Percentiles rank a stretch among this genome's conserved stretches.
Conservation (phyloP, 306 rosid genomes). For the Vigna angularis region DNA sequence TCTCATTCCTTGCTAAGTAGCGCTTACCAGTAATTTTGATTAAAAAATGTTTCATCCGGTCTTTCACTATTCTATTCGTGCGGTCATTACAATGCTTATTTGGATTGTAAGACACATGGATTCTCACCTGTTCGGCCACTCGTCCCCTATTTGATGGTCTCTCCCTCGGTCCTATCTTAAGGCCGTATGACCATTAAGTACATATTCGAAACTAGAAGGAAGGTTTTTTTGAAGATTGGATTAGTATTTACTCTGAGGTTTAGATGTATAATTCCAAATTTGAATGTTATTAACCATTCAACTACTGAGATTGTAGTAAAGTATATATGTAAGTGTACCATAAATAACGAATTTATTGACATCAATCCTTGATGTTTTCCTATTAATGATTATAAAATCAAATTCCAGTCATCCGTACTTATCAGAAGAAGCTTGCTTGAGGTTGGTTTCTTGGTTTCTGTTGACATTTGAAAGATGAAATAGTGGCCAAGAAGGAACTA, state of each 20-base stretch:
- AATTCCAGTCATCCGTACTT: slow-evolving; percentile 36
- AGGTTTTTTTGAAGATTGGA: background rate
- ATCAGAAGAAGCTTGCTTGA: slow-evolving; percentile 38
- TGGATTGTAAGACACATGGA: too few relatives aligned
- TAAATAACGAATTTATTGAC: background rate
- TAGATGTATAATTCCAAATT: slow-evolving; percentile 7
- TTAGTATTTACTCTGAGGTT: background rate
- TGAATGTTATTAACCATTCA: background rate
- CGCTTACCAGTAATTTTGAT: too few relatives aligned
- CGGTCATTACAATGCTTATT: too few relatives aligned
- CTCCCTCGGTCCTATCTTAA: too few relatives aligned
- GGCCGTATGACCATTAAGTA: too few relatives aligned
- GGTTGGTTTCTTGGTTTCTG: slow-evolving; percentile 20
- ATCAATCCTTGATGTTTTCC: background rate
- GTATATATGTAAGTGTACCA: background rate
- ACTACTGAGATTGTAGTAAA: background rate
- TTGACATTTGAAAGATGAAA: slow-evolving; percentile 35
- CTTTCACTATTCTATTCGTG: too few relatives aligned
- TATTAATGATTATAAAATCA: slow-evolving; percentile 16
- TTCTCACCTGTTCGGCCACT: too few relatives aligned
- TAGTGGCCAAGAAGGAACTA: slow-evolving; percentile 7
- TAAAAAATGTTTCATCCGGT: too few relatives aligned
- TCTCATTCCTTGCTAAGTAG: too few relatives aligned
- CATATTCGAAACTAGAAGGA: background rate
- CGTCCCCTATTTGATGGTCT: too few relatives aligned